Evolutionary conservation across 345 rosid species (phyloP), one percentile per base, ranked within the genome.

Genomic region (Citrus australasica): DNA sequence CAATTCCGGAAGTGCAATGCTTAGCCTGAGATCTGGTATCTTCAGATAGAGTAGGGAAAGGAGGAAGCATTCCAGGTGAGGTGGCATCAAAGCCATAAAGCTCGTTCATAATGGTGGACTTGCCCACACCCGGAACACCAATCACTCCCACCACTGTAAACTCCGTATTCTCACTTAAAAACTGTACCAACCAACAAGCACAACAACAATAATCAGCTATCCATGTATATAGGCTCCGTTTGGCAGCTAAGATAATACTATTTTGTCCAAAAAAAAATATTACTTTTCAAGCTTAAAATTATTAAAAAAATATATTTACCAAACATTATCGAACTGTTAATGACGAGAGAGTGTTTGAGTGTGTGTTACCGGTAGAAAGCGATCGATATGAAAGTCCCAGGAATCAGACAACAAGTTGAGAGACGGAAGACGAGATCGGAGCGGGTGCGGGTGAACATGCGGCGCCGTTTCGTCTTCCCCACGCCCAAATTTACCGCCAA

Each of bases 371-470:
- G 98, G 98, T 42, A 93, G 90, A 69, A 93, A 87, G 74, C 98
- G 96, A 81, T 93, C 98, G 64, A 89, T 85, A 79, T 93, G 92
- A 73, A 93, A 90, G 35, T 91, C 98, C 98, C 98, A 92, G 9
- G 96, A 89, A 78, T 93, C 98, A 7, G 98, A 90, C 74, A 93
- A 94, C 55, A 93, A 89, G 79, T 93, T 93, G 76, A 92, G 90
- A 37, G 94, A 91, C 27, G 96, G 98, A 8, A 89, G 82, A 42
- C 96, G 94, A 40, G 93, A 82, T 46, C 92, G 88, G 19, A 14
- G 58, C 58, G 22, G 58, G 1, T 53, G 58, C 58, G 7, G 58
- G 22, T 53, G 58, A 53, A 17, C 58, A 71, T 84, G 92, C 32
- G 82, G 68, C 21, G 84, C 80, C 40, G 89, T 84, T 38, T 90